Evolutionary conservation across 495 filamentous ascomycete genomes (phyloP).

Genomic region (Talaromyces thailandensis): DNA sequence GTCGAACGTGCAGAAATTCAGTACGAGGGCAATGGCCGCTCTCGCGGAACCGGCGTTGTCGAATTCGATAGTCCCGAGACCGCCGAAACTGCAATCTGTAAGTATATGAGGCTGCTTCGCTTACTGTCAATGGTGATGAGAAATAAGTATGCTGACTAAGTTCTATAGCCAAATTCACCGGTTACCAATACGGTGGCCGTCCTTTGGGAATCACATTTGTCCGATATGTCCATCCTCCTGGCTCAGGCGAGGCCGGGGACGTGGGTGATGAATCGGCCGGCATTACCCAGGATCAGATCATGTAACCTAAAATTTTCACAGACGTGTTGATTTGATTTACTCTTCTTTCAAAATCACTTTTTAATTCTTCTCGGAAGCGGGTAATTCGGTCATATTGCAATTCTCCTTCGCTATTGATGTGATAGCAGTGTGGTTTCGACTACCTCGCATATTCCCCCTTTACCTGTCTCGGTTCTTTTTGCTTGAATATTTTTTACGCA

Average conservation of each 20-base stretch:
- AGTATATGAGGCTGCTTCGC: constrained; percentile 14
- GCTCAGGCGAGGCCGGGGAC: constrained; percentile 68
- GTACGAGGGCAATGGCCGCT: constrained; percentile 93
- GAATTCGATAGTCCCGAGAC: constrained; percentile 77
- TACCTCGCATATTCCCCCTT: neutral
- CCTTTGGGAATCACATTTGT: constrained; percentile 88
- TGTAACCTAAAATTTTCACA: constrained; percentile 44
- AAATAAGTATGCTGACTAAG: constrained; percentile 9
- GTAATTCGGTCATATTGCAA: neutral
- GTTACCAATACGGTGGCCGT: constrained; percentile 93
- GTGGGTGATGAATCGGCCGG: constrained; percentile 59
- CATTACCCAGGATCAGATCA: constrained; percentile 94
- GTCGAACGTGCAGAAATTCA: constrained; percentile 97
- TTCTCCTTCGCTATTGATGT: neutral
- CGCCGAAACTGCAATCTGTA: constrained; percentile 83
- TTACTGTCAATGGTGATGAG: neutral
- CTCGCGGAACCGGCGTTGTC: constrained; percentile 90
- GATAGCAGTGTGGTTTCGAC: neutral
- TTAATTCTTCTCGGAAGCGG: neutral
- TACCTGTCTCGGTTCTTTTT: neutral
- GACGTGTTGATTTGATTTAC: neutral
- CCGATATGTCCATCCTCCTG: constrained; percentile 66
- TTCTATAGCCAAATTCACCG: constrained; percentile 75
- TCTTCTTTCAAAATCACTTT: neutral
- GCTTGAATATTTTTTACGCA: neutral